Evolutionary conservation across 768 basidiomycete genomes (phyloP).

Genomic region (Terana coerulea): DNA sequence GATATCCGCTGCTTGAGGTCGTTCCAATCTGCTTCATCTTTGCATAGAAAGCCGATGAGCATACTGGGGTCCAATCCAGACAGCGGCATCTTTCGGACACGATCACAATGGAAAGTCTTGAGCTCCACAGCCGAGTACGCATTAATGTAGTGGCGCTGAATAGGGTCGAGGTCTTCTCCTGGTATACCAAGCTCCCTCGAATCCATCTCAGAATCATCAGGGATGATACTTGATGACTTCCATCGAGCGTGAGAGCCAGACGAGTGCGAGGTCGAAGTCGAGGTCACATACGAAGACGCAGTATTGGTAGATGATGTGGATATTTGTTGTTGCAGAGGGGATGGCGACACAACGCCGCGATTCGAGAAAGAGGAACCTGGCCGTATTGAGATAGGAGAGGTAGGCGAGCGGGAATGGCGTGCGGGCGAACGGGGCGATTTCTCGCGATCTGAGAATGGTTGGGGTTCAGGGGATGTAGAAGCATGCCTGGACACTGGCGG

Average conservation of each 20-base stretch:
- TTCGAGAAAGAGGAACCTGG: constrained; percentile 44
- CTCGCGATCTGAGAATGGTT: constrained; percentile 19
- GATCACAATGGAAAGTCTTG: constrained; percentile 94
- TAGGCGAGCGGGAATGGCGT: constrained; percentile 24
- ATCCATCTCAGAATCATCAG: constrained; percentile 31
- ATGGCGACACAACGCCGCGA: constrained; percentile 57
- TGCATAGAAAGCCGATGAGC: constrained; percentile 89
- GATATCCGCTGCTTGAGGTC: constrained; percentile 72
- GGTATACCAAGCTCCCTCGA: constrained; percentile 33
- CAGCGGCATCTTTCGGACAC: constrained; percentile 91
- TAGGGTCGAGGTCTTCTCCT: constrained; percentile 35
- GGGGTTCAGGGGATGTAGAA: constrained; percentile 18
- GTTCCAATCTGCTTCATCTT: constrained; percentile 79
- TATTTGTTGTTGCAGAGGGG: constrained; percentile 62
- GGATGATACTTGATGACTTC: constrained; percentile 25
- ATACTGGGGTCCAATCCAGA: constrained; percentile 93
- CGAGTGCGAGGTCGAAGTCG: constrained; percentile 3
- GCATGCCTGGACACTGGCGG: constrained; percentile 18
- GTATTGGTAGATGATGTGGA: constrained; percentile 36
- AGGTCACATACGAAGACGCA: constrained; percentile 13
- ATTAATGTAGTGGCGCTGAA: constrained; percentile 61
- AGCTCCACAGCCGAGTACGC: constrained; percentile 75
- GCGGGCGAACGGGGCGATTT: constrained; percentile 16
- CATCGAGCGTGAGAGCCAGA: constrained; percentile 28
- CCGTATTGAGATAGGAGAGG: constrained; percentile 23